Conservation (phyloP, 108 stramenopile genomes). For the Ochromonas danica region DNA sequence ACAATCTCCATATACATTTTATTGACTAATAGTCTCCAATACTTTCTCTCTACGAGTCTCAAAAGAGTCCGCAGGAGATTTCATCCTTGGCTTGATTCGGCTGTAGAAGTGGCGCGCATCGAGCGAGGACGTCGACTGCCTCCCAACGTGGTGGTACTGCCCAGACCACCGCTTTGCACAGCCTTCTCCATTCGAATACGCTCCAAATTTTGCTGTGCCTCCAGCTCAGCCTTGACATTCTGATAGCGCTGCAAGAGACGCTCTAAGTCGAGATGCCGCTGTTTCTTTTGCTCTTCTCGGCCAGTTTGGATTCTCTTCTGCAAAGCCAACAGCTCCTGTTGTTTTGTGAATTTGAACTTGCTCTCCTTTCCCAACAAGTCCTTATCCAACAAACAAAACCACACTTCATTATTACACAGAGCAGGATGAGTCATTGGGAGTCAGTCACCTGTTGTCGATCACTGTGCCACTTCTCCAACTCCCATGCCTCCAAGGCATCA, state of each 20-base stretch:
- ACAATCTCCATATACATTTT: no score
- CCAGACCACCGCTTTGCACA: neutral
- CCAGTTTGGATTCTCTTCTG: conserved; percentile 76
- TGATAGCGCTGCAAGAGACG: conserved; percentile 71
- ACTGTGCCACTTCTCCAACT: conserved; percentile 73
- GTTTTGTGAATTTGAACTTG: conserved; percentile 44
- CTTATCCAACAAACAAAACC: neutral
- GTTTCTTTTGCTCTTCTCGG: conserved; percentile 72
- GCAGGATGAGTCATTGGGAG: neutral
- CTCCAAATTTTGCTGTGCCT: conserved; percentile 68
- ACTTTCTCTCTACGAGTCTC: no score
- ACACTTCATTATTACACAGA: no score
- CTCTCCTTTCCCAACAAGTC: conserved; percentile 26
- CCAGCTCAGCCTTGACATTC: conserved; percentile 71
- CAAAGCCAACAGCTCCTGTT: conserved; percentile 73
- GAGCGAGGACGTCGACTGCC: neutral
- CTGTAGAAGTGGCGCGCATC: no score
- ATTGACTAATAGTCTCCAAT: no score
- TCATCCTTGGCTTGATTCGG: no score
- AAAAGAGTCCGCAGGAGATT: no score
- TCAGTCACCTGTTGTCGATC: conserved; percentile 67
- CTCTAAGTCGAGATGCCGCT: conserved; percentile 69
- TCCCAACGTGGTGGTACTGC: neutral
- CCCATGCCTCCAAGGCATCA: conserved; percentile 71
- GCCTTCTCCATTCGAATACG: conserved; percentile 57